Conservation (phyloP, 441 rosid species). For the Gossypium aridum region DNA sequence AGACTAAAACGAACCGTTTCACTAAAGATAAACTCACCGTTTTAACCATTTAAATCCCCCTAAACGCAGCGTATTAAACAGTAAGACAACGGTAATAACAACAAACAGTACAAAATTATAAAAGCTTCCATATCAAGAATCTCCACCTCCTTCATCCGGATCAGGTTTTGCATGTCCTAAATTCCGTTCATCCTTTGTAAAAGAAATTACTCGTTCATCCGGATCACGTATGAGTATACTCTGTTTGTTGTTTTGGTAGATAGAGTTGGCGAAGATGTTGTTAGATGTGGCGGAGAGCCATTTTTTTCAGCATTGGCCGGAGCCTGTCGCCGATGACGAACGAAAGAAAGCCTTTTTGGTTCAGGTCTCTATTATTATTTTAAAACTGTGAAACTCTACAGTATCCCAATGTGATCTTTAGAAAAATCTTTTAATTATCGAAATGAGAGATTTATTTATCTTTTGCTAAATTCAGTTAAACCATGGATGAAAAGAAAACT, state of each 20-base stretch:
- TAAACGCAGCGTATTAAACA: no score
- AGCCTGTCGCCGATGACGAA: background rate
- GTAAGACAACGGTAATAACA: no score
- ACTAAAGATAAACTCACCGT: no score
- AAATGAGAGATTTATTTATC: background rate
- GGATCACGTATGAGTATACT: background rate
- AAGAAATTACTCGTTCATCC: background rate
- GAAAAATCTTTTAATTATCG: no score
- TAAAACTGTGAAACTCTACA: background rate
- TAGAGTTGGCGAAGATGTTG: background rate
- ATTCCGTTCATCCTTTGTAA: background rate
- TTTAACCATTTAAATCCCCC: no score
- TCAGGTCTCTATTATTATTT: background rate
- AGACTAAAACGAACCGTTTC: no score
- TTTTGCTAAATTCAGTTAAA: background rate
- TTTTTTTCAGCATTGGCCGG: background rate
- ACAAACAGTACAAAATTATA: no score
- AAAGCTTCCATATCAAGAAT: conserved; percentile 24
- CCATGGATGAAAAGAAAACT: background rate
- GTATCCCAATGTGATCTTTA: background rate
- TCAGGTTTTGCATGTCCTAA: conserved; percentile 32
- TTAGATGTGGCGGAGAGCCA: background rate
- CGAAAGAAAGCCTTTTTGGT: background rate
- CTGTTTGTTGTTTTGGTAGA: background rate
- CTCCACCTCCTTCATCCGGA: conserved; percentile 51